A percentile compares a stretch with the other conserved stretches of the same genome.
These are phyloP conservation scores for Paralagenidium karlingii DNA, from an alignment of 352 stramenopile species.

Conservation along the genomic window DNA sequence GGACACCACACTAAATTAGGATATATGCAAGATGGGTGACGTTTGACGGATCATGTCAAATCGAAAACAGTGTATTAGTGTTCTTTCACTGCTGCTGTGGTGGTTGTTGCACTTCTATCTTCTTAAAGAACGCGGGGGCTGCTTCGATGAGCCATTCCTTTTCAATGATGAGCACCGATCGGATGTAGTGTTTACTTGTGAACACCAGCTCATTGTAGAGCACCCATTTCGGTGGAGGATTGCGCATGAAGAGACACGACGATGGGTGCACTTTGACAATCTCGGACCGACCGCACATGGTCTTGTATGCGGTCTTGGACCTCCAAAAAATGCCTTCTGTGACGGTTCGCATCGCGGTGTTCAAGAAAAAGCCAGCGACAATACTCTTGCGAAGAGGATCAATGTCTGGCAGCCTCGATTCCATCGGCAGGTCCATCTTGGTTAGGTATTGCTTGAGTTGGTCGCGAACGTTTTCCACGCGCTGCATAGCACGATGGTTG, in stretches of 20 bases:
- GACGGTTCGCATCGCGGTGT: constrained; percentile 65
- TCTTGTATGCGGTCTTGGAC: constrained; percentile 82
- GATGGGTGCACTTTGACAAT: constrained; percentile 84
- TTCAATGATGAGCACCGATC: constrained; percentile 77
- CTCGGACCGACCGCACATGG: constrained; percentile 68
- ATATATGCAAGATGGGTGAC: too few species aligned
- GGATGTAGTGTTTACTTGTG: constrained; percentile 87
- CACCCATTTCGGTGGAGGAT: constrained; percentile 74
- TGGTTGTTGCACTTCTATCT: constrained; percentile 1
- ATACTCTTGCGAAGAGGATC: constrained; percentile 82
- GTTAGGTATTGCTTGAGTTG: constrained; percentile 63
- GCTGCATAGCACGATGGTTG: constrained; percentile 69
- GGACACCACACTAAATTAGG: too few species aligned
- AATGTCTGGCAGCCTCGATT: constrained; percentile 60
- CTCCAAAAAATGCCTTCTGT: constrained; percentile 13
- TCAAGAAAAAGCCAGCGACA: constrained; percentile 80
- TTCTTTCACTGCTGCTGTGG: background rate
- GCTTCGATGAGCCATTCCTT: constrained; percentile 82
- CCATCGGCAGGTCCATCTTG: constrained; percentile 50
- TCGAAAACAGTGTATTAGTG: background rate
- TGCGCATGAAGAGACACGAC: constrained; percentile 81
- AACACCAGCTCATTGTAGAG: constrained; percentile 87
- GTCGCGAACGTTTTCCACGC: constrained; percentile 68
- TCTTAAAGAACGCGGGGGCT: constrained; percentile 64
- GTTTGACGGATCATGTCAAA: too few species aligned